Evolutionary conservation across 1,139 yeast species (phyloP).

Genomic region (Lizanozyma gosingica): DNA sequence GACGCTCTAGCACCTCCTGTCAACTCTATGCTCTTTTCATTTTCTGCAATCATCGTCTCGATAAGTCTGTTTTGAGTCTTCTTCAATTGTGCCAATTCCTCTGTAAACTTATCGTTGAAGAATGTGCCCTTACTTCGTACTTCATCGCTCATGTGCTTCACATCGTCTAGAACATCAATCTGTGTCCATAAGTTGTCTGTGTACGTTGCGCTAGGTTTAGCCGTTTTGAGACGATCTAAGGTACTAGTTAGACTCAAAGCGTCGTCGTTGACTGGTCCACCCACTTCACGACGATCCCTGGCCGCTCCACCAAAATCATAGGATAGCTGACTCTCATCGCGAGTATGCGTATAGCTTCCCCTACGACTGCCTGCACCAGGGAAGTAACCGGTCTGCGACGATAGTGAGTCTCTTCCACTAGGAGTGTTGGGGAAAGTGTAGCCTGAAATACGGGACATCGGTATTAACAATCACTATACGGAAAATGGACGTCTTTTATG

Average conservation of each 20-base stretch:
- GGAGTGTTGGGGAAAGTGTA: not conserved
- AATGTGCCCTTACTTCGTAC: conserved; percentile 46
- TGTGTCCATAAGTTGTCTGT: conserved; percentile 85
- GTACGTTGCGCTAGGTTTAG: conserved; percentile 43
- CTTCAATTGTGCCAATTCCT: conserved; percentile 48
- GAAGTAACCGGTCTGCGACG: not conserved
- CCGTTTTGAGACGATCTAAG: conserved; percentile 37
- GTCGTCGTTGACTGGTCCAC: not conserved
- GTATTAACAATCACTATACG: too few relatives aligned
- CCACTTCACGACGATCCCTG: not conserved
- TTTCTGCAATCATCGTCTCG: conserved; percentile 33
- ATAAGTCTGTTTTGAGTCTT: conserved; percentile 53
- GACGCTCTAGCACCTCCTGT: not conserved
- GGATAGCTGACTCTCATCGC: not conserved
- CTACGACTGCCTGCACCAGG: not conserved
- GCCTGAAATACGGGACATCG: not conserved
- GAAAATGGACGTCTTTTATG: too few relatives aligned
- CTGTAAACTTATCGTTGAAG: conserved; percentile 54
- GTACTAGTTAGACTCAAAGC: conserved; percentile 10
- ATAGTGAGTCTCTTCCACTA: not conserved
- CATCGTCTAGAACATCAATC: conserved; percentile 79
- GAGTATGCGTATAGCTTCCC: not conserved
- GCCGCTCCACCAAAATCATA: not conserved
- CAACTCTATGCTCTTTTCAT: not conserved
- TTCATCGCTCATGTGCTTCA: conserved; percentile 53